Conservation (phyloP, 345 rosid species). For the Nasturtium officinale region DNA sequence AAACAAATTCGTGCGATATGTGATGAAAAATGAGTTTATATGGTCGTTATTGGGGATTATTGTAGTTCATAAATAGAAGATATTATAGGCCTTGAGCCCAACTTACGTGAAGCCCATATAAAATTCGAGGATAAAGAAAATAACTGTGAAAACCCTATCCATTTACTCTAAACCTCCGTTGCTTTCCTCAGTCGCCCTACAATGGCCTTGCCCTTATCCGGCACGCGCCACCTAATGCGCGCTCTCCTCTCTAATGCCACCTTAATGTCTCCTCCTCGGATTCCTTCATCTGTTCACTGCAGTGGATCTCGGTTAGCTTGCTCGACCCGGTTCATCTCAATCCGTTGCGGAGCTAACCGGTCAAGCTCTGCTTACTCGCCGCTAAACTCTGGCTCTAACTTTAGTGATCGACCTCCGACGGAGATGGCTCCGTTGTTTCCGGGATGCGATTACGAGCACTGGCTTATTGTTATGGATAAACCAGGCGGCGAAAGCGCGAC, state of each 20-base stretch:
- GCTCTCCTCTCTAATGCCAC: slow-evolving; percentile 41
- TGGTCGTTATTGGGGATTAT: too few species aligned
- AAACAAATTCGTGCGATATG: not conserved
- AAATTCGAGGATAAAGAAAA: too few species aligned
- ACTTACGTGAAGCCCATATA: slow-evolving; percentile 7
- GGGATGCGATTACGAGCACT: slow-evolving; percentile 92
- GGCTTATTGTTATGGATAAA: slow-evolving; percentile 97
- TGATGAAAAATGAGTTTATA: not conserved
- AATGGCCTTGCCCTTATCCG: slow-evolving; percentile 61
- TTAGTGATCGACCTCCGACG: slow-evolving; percentile 91
- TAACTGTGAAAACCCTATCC: slow-evolving; percentile 47
- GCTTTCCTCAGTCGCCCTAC: slow-evolving; percentile 23
- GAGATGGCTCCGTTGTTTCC: slow-evolving; percentile 97
- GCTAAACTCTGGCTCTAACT: slow-evolving; percentile 82
- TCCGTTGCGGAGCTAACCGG: slow-evolving; percentile 77
- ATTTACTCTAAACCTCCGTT: slow-evolving; percentile 28
- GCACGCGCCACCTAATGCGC: slow-evolving; percentile 54
- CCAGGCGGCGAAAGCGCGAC: slow-evolving; percentile 87
- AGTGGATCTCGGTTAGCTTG: slow-evolving; percentile 45
- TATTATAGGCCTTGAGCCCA: slow-evolving; percentile 7
- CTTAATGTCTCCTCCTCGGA: slow-evolving; percentile 47
- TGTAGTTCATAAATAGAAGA: too few species aligned
- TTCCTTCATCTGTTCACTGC: slow-evolving; percentile 45
- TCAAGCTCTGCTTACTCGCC: slow-evolving; percentile 85
- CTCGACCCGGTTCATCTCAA: slow-evolving; percentile 50